Percentiles rank a stretch among this genome's conserved stretches.
These are phyloP conservation scores for Tylopilus sp. DNA, from an alignment of 768 basidiomycete species.

Conservation along the genomic window DNA sequence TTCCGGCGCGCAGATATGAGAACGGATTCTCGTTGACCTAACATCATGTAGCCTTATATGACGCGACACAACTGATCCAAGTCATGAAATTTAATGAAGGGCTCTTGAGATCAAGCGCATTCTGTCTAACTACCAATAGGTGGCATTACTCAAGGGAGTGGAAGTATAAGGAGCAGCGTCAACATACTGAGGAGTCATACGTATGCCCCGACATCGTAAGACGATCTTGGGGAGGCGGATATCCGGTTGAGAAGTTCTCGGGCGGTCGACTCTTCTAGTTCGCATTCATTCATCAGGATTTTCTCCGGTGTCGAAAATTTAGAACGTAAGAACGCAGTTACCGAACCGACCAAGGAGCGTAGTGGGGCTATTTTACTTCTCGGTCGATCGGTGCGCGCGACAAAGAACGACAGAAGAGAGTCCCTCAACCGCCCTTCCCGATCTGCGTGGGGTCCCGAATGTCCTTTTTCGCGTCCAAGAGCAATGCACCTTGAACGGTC, in stretches of 20 bases:
- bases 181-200: not conserved
- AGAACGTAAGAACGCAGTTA: slow-evolving; percentile 10
- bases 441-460: slow-evolving; percentile 12
- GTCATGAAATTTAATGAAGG: not conserved
- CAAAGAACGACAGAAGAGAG: slow-evolving; percentile 21
- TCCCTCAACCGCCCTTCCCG: slow-evolving; percentile 26
- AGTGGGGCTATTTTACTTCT: slow-evolving; percentile 1
- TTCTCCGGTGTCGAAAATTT: slow-evolving; percentile 8
- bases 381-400: slow-evolving; percentile 11
- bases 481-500: slow-evolving; percentile 30
- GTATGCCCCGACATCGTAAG: not conserved
- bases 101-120: not conserved
- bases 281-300: slow-evolving; percentile 17
- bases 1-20: not conserved
- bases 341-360: slow-evolving; percentile 5
- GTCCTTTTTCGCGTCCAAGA: slow-evolving; percentile 28
- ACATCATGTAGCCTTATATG: too few relatives aligned
- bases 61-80: not conserved
- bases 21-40: not conserved
- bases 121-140: not conserved
- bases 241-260: slow-evolving; percentile 19
- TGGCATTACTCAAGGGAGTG: not conserved
- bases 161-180: not conserved
- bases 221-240: not conserved
- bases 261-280: slow-evolving; percentile 18